Base-by-base conservation (phyloP, 352 stramenopile species). In the Nothophytophthora sp. region DNA sequence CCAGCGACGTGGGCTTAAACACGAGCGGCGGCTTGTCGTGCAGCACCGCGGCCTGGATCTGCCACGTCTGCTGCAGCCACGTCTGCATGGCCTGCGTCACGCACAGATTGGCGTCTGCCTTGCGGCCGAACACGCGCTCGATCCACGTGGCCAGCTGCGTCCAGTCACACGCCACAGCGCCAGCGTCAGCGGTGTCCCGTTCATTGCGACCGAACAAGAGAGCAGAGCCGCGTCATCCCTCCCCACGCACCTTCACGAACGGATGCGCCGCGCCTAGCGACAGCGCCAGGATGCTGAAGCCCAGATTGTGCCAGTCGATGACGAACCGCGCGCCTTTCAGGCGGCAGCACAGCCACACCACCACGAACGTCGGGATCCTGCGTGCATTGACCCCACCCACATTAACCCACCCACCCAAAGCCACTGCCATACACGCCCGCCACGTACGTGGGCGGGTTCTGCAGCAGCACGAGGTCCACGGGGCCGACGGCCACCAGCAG, bases 241-340 rank as follows among this genome's bases (percentile, higher is more conserved):
- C 16, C 51, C 29, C 35, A 60, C 37, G 6, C 42, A 88, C 81
- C 67, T 88, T 88, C 27, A 95, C 85, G n/a, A 95, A 59, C 16
- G 68, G 60, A 44, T 96, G 79, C 24, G 42, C 53, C 24, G 50
- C 54, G 30, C 66, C 83, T 40, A 89, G 67, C 32, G 77, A 96
- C 32, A 89, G 67, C 32, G 71, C 81, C 34, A 99, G 86, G 70
- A 99, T 98, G 49, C 93, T 99, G 79, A 97, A 99, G 24, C 97
- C 98, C 28, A 99, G 67, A 77, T 99, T 99, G 73, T 99, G 98
- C 98, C 98, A 99, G 68, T 99, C 97, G 59, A 99, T 96, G 12
- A 99, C 81, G 42, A 99, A 95, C 45, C 86, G 86, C 23, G 96
- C 86, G 18, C 85, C 64, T 18, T 96, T 90, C 23, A 91, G 51